Base-by-base conservation (phyloP, 2,329 filamentous ascomycete genomes). In the Aspergillus caelatus region DNA sequence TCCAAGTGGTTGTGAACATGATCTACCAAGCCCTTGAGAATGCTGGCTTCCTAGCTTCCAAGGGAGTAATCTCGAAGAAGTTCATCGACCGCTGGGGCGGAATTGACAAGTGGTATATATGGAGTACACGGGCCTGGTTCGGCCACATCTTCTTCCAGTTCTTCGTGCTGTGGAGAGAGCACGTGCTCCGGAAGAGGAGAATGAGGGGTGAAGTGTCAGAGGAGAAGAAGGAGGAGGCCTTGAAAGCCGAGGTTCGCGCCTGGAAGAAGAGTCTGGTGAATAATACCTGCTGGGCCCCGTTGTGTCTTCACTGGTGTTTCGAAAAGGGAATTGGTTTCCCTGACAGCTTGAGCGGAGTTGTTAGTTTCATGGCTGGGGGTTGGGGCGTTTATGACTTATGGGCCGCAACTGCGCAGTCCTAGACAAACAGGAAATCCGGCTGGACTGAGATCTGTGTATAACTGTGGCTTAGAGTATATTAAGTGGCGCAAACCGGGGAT, bases 1-100 rank as follows among this genome's bases (percentile, higher is more conserved):
- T 85, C 8, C 91, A 95, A 76, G 86, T 97, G 23, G 67, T 84
- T 12, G 83, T 87, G 12, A 91, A 91, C 76, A 78, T 90, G 11
- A 75, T 81, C 11, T 96, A 91, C 81, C 93, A 97, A 79, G 80
- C 86, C 1, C 83, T 94, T 46, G 95, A 99, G 82, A 97, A 97
- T 79, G 84, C 86, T 45, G 91, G 91, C 19, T 96, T 91, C 80
- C 84, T 98, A 43, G 84, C 88, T 3, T 82, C 83, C 64, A 93
- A 93, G 76, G 89, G 90, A 23, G 86, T 96, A 4, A 74, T 97
- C 57, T 83, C 76, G 10, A 73, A 78, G 48, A 71, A 70, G 5
- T 69, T 76, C 21, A 66, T 82, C 6, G 76, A 80, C 23, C 76
- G 76, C 53, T 77, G 74, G 16, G 82, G 85, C 55, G 85, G 84